Conservation (phyloP, 2,329 filamentous ascomycete genomes). For the Exserohilum turcica region DNA sequence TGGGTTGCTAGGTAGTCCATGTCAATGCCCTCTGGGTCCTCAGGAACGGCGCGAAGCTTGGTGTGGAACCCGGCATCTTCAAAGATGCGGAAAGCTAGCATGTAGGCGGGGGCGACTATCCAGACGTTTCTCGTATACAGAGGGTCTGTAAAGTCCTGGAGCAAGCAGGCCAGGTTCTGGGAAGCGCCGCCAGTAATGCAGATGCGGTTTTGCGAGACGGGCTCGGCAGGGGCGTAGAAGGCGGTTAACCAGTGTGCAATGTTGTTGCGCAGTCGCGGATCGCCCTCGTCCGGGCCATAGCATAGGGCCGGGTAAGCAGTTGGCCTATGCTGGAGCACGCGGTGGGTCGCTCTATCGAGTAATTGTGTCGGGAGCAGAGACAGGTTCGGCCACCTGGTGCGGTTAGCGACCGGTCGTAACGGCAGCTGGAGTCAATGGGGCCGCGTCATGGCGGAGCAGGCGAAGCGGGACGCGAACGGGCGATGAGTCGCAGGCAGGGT, state of each 20-base stretch:
- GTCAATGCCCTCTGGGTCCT: slow-evolving; percentile 79
- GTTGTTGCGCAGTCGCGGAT: slow-evolving; percentile 60
- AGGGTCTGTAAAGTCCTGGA: slow-evolving; percentile 82
- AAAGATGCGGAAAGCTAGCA: slow-evolving; percentile 84
- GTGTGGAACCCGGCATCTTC: slow-evolving; percentile 75
- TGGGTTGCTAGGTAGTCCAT: slow-evolving; percentile 62
- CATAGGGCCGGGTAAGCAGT: slow-evolving; percentile 69
- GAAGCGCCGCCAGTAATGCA: slow-evolving; percentile 84
- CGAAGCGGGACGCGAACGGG: slow-evolving; percentile 10
- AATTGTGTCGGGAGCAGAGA: slow-evolving; percentile 68
- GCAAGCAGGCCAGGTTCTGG: slow-evolving; percentile 77
- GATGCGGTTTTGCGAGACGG: slow-evolving; percentile 64
- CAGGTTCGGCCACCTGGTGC: slow-evolving; percentile 66
- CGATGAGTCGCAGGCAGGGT: slow-evolving; percentile 6
- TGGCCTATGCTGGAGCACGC: slow-evolving; percentile 64
- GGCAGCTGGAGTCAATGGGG: slow-evolving; percentile 12
- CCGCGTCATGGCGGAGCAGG: slow-evolving; percentile 20
- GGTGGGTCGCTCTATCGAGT: slow-evolving; percentile 65
- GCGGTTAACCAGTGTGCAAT: slow-evolving; percentile 72
- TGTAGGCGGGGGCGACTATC: slow-evolving; percentile 82
- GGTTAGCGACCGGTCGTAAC: slow-evolving; percentile 23
- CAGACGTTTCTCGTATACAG: slow-evolving; percentile 75
- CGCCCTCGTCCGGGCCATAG: slow-evolving; percentile 78
- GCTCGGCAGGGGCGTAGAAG: slow-evolving; percentile 60
- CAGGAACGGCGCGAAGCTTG: slow-evolving; percentile 70